Percentiles rank a stretch among this genome's conserved stretches.
These are phyloP conservation scores for Clonostachys chloroleuca DNA, from an alignment of 2,329 filamentous ascomycete genomes.

Conservation along the genomic window DNA sequence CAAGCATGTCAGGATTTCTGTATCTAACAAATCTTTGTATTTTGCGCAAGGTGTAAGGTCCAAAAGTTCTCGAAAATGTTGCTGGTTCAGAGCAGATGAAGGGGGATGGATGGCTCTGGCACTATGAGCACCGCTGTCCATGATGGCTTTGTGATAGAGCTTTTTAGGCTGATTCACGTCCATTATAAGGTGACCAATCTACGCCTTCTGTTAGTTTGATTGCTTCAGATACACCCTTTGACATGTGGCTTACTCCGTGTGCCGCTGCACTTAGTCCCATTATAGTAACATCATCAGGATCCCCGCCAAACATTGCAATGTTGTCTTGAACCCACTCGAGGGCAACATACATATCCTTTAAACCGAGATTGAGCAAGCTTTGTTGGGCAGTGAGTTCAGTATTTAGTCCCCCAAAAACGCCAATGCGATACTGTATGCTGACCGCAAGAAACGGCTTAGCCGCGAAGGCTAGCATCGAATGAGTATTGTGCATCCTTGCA, in stretches of 20 bases:
- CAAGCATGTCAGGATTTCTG: conserved; percentile 15
- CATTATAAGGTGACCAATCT: conserved; percentile 22
- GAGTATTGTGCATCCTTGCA: conserved; percentile 27
- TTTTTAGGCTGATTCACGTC: conserved; percentile 20
- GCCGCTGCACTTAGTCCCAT: conserved; percentile 36
- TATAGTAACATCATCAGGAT: conserved; percentile 40
- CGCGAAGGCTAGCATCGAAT: conserved; percentile 44
- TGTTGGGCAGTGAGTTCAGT: conserved; percentile 43
- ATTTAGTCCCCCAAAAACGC: conserved; percentile 54
- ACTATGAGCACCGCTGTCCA: conserved; percentile 22
- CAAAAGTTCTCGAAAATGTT: conserved; percentile 20
- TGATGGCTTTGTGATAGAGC: conserved; percentile 22
- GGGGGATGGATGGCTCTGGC: conserved; percentile 18
- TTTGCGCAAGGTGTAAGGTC: conserved; percentile 17
- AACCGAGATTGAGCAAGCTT: conserved; percentile 47
- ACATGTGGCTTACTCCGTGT: conserved; percentile 11
- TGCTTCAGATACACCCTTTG: neutral
- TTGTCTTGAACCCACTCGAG: conserved; percentile 48
- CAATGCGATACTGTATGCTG: conserved; percentile 41
- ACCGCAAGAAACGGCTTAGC: conserved; percentile 41
- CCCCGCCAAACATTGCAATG: conserved; percentile 43
- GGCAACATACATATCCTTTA: conserved; percentile 41
- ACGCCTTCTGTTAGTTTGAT: neutral
- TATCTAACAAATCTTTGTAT: conserved; percentile 13
- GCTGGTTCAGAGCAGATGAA: conserved; percentile 13